Base-by-base conservation (phyloP, 306 rosid species). In the Hippophae gyantsensis region DNA sequence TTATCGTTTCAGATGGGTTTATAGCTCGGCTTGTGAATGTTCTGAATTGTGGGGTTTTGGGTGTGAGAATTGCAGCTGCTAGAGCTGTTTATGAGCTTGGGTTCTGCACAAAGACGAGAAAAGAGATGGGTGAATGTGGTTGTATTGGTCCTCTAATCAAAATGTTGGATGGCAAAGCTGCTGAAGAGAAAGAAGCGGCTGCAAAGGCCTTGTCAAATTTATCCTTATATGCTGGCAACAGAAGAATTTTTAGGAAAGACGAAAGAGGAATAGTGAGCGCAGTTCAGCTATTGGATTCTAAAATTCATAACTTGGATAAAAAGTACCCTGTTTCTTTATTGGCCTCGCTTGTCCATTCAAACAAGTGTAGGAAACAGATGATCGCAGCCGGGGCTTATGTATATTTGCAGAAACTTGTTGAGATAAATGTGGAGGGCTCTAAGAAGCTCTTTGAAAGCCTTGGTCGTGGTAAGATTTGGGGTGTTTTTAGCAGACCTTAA, bases 161-260 rank as follows among this genome's bases (percentile, higher is more conserved):
- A 66, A 88, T 92, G 99, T 42, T 92, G 65, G 99, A 92, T 69
- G 99, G 96, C 13, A 92, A 92, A 13, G 90, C 90, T 27, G 79
- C 54, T 10, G 88, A 85, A 48, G 99, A 92, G 85, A 92, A 80
- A 65, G 93, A 83, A 70, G 82, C 82, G 1, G 92, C 93, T 3
- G 82, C 82, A 0, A 88, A 67, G 79, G 93, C 99, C 3, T 79
- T 92, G 79, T 88, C 90, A 7, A 65, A 57, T 13, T 72, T 92
- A 49, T 18, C 80, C 56, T 50, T 58, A 11, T 84, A 58, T 10
- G 62, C 82, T 0, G 82, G 57, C 9, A 92, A 92, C 50, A 69
- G 86, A 41, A 83, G 59, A 68, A 52, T 82, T 38, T 88, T 92
- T 57, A 69, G 79, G 7, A 85, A 82, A 78, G 87, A 73, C 3